phyloP scores from a whole-genome alignment of 176 grass and related monocot species.

The Triticum urartu region DNA sequence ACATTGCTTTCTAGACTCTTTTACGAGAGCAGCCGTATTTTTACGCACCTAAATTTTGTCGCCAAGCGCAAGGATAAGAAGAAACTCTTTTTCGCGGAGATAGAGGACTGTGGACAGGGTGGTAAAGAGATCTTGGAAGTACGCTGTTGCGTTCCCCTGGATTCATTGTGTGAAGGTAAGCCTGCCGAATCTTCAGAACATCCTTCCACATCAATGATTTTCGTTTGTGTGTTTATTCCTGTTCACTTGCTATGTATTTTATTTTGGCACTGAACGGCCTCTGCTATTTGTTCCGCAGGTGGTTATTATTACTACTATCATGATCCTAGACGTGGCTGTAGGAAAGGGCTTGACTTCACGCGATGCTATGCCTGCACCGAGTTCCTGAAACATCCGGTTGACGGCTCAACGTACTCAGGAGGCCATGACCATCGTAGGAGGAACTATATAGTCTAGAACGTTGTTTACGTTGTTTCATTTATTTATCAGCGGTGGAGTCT shows the following conservation, averaged over 20 bases:
- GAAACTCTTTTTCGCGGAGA: not conserved
- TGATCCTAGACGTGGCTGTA: not conserved
- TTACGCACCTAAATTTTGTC: not conserved
- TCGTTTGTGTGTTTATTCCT: not conserved
- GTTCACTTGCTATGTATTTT: not conserved
- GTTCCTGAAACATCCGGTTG: conserved; percentile 3
- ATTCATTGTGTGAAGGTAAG: not conserved
- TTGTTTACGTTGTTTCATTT: too few species aligned
- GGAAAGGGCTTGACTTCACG: not conserved
- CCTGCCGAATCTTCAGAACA: not conserved
- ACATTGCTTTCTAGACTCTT: not conserved
- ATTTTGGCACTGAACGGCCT: not conserved
- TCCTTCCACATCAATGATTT: not conserved
- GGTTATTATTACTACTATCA: not conserved
- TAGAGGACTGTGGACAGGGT: not conserved
- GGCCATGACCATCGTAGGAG: not conserved
- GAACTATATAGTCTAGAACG: not conserved
- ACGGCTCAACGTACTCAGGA: not conserved
- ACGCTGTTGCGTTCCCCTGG: not conserved
- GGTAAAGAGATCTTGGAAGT: not conserved
- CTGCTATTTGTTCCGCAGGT: not conserved
- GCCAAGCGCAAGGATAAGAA: not conserved
- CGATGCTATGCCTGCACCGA: conserved; percentile 6
- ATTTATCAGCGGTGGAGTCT: too few species aligned
- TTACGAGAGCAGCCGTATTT: not conserved